Evolutionary conservation across 2,329 filamentous ascomycete genomes (phyloP), one percentile per base, ranked within the genome.

Genomic region (Dactylellina sp.): DNA sequence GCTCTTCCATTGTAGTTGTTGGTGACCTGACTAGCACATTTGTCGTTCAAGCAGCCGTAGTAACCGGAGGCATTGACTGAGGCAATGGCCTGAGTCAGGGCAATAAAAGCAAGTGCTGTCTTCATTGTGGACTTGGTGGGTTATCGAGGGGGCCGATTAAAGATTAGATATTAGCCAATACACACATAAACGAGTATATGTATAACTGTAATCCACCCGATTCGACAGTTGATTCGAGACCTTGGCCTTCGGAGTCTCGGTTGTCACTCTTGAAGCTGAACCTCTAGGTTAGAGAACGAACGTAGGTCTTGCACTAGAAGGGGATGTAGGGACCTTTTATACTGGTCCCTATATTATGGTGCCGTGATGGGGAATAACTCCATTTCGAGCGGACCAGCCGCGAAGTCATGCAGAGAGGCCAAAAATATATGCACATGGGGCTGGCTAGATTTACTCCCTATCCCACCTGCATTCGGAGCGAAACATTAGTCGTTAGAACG

Each of bases 251-350:
- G 63, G 42, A 46, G 63, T 57, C 53, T 68, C 53, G 44, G 59
- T 60, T 24, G 22, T 68, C 53, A 57, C 42, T 49, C 47, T 57
- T 32, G 28, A 59, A 68, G 63, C 40, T 68, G 63, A 60, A 68
- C 46, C 62, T 59, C 22, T 57, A 47, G 61, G 52, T 65, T 56
- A 9, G 61, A 64, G 46, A 55, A 40, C 20, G 44, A 28, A 25
- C 53, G 25, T 6, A 44, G 39, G 46, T 42, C 35, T 22, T 47
- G 39, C 46, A 40, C 25, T 37, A 39, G 25, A 56, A 68, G 55
- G 63, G 63, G 63, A 47, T 20, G 22, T 4, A 52, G 60, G 42
- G 55, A 59, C 53, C 63, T 53, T 71, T 52, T 71, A 71, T 71
- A 71, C 40, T 59, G n/a, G 16, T n/a, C 20, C n/a, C 6, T 40